These are phyloP conservation scores for Dalbergia oliveri DNA, from an alignment of 306 rosid species.

Conservation along the genomic window DNA sequence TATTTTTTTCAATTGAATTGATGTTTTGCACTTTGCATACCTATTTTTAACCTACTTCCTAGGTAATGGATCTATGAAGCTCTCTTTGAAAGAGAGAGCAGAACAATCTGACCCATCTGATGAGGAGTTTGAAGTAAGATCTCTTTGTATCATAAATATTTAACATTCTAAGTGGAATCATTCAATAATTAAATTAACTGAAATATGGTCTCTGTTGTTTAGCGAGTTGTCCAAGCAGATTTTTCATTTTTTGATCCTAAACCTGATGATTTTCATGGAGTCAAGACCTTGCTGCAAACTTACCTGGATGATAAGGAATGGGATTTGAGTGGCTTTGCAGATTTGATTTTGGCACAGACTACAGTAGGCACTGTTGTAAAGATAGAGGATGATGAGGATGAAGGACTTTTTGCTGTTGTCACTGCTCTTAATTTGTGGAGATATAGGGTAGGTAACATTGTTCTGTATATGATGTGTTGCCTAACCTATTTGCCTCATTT, in stretches of 20 bases:
- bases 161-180: background rate
- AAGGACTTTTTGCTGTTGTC: constrained; percentile 72
- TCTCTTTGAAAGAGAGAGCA: constrained; percentile 40
- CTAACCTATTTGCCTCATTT: constrained; percentile 1
- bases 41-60: constrained; percentile 18
- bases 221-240: constrained; percentile 82
- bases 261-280: constrained; percentile 83
- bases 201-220: constrained; percentile 40
- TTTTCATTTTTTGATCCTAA: constrained; percentile 90
- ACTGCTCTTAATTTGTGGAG: constrained; percentile 77
- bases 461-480: constrained; percentile 1
- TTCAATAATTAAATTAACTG: constrained; percentile 33
- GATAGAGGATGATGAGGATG: constrained; percentile 85
- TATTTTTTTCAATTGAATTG: background rate
- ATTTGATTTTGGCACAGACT: constrained; percentile 74
- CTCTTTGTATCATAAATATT: background rate
- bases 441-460: constrained; percentile 64
- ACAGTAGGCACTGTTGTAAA: constrained; percentile 82
- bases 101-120: constrained; percentile 60
- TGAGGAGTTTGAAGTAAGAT: constrained; percentile 73
- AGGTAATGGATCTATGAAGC: constrained; percentile 53
- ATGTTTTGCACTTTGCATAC: constrained; percentile 28
- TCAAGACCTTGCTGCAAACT: constrained; percentile 78
- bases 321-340: constrained; percentile 84
- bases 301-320: constrained; percentile 74